Conservation (phyloP, 805 yeast species). For the Yarrowia hollandica region DNA sequence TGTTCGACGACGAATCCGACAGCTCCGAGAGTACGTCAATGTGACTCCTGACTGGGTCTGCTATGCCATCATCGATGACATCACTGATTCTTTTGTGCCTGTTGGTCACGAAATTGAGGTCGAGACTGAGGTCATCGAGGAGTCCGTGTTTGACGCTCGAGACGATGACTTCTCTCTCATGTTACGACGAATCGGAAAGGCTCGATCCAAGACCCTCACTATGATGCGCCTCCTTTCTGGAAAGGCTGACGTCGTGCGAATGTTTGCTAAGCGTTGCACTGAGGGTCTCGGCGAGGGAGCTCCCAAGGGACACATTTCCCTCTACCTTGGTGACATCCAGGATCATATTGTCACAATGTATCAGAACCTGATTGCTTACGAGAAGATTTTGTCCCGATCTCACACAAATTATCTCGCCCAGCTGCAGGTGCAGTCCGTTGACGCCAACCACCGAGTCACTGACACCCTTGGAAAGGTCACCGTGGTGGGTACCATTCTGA, state of each 20-base stretch:
- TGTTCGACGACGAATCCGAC: slow-evolving; percentile 64
- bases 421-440: slow-evolving; percentile 86
- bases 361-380: slow-evolving; percentile 85
- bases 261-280: slow-evolving; percentile 94
- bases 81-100: slow-evolving; percentile 65
- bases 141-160: slow-evolving; percentile 78
- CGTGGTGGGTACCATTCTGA: slow-evolving; percentile 80
- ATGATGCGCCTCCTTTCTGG: slow-evolving; percentile 85
- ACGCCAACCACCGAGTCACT: slow-evolving; percentile 81
- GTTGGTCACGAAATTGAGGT: slow-evolving; percentile 57
- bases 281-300: slow-evolving; percentile 55
- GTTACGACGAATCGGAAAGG: slow-evolving; percentile 82
- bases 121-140: slow-evolving; percentile 69
- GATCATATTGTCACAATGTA: slow-evolving; percentile 96
- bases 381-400: slow-evolving; percentile 87
- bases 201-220: slow-evolving; percentile 90
- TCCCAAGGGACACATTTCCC: slow-evolving; percentile 88
- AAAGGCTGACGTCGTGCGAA: slow-evolving; percentile 93
- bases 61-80: slow-evolving; percentile 65
- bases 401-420: slow-evolving; percentile 93
- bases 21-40: slow-evolving; percentile 59
- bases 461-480: slow-evolving; percentile 88
- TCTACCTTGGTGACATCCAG: slow-evolving; percentile 92
- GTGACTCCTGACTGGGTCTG: slow-evolving; percentile 67
- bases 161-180: slow-evolving; percentile 71